These are phyloP conservation scores for Xerocomus tenax DNA, from an alignment of 1,284 basidiomycete genomes.

Conservation along the genomic window DNA sequence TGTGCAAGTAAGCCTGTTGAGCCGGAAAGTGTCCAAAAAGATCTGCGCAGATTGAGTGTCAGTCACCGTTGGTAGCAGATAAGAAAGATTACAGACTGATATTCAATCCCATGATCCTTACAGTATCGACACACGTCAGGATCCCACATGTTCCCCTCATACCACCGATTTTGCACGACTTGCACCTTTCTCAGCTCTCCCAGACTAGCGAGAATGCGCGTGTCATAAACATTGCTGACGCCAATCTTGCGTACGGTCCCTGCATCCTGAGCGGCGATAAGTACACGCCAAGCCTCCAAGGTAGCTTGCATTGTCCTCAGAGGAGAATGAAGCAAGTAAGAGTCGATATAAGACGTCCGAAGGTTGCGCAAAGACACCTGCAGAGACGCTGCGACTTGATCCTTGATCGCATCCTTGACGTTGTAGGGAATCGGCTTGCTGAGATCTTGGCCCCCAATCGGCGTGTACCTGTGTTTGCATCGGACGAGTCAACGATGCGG, in stretches of 20 bases:
- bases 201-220: conserved; percentile 45
- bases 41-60: conserved; percentile 37
- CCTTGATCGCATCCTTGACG: conserved; percentile 41
- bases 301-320: conserved; percentile 51
- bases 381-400: conserved; percentile 61
- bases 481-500: conserved; percentile 3
- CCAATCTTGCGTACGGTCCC: conserved; percentile 61
- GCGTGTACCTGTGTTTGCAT: conserved; percentile 51
- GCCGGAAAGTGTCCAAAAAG: conserved; percentile 80
- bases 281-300: conserved; percentile 55
- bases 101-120: conserved; percentile 50
- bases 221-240: conserved; percentile 70
- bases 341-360: conserved; percentile 61
- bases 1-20: conserved; percentile 55
- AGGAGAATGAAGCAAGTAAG: conserved; percentile 71
- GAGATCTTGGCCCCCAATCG: conserved; percentile 61
- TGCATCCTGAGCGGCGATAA: conserved; percentile 52
- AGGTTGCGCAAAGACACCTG: conserved; percentile 58
- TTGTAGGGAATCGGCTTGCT: conserved; percentile 67
- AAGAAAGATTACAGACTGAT: conserved; percentile 48
- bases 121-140: conserved; percentile 51
- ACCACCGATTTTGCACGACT: conserved; percentile 78
- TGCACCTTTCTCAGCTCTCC: conserved; percentile 49
- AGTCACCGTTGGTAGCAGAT: background rate
- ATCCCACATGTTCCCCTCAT: conserved; percentile 72